Percentiles rank a stretch among this genome's conserved stretches.
These are phyloP conservation scores for Sergeia podlipaevii DNA, from an alignment of 208 protist genomes.

Conservation along the genomic window DNA sequence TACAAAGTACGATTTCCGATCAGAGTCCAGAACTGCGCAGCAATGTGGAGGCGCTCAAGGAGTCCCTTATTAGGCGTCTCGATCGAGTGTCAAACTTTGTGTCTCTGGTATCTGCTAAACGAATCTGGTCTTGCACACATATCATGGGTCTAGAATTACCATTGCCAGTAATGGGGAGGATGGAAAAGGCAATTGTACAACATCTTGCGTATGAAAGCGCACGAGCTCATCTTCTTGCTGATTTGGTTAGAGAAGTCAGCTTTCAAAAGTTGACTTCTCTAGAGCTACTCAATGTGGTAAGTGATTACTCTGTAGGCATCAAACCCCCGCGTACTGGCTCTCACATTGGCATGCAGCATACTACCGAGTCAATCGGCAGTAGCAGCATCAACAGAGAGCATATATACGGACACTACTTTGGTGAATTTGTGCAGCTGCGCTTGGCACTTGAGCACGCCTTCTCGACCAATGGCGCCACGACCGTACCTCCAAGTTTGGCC, in stretches of 20 bases:
- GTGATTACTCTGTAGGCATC: slow-evolving; percentile 52
- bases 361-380: background rate
- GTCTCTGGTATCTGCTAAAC: slow-evolving; percentile 9
- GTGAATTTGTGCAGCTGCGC: slow-evolving; percentile 27
- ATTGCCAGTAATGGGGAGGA: slow-evolving; percentile 15
- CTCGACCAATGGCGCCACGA: slow-evolving; percentile 21
- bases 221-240: slow-evolving; percentile 13
- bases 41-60: slow-evolving; percentile 26
- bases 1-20: slow-evolving; percentile 12
- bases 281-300: slow-evolving; percentile 28
- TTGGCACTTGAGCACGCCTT: slow-evolving; percentile 47
- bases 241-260: slow-evolving; percentile 15
- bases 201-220: slow-evolving; percentile 21
- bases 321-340: slow-evolving; percentile 32
- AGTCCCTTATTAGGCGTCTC: slow-evolving; percentile 42
- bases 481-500: slow-evolving; percentile 25
- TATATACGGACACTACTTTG: slow-evolving; percentile 33
- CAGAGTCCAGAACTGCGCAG: slow-evolving; percentile 25
- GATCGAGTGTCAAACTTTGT: slow-evolving; percentile 45
- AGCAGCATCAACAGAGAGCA: slow-evolving; percentile 13
- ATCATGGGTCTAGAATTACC: slow-evolving; percentile 32
- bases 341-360: background rate
- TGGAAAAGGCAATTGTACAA: slow-evolving; percentile 25
- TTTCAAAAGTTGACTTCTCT: slow-evolving; percentile 27
- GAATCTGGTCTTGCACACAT: slow-evolving; percentile 30